Percentiles rank a stretch among this genome's conserved stretches.
These are phyloP conservation scores for Quambalaria eucalypti DNA, from an alignment of 1,284 basidiomycete species.

Conservation along the genomic window DNA sequence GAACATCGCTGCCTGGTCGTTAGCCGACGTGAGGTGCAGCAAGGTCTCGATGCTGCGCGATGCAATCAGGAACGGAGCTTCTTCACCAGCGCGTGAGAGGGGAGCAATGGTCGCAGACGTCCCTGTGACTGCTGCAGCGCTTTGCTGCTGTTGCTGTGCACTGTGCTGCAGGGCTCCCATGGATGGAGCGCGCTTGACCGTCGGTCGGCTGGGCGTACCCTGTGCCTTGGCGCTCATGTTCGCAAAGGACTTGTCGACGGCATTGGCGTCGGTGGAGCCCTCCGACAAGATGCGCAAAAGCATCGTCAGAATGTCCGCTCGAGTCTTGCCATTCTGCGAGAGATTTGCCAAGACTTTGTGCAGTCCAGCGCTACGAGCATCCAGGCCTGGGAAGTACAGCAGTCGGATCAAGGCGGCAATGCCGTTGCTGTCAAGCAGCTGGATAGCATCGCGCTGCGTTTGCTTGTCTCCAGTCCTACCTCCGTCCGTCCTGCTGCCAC, in stretches of 20 bases:
- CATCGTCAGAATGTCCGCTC: slow-evolving; percentile 83
- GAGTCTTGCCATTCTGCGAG: slow-evolving; percentile 86
- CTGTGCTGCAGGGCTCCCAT: background rate
- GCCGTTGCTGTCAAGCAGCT: slow-evolving; percentile 82
- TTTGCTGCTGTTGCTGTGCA: slow-evolving; percentile 3
- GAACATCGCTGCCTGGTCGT: slow-evolving; percentile 35
- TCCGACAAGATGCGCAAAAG: slow-evolving; percentile 87
- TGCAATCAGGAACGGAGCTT: slow-evolving; percentile 44
- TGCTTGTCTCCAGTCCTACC: background rate
- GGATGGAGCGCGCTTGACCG: slow-evolving; percentile 4
- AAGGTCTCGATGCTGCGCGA: slow-evolving; percentile 41
- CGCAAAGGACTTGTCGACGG: slow-evolving; percentile 86
- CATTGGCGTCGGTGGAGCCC: slow-evolving; percentile 79
- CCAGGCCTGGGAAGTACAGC: slow-evolving; percentile 89
- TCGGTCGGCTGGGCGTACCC: slow-evolving; percentile 27
- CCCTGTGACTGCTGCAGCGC: slow-evolving; percentile 12
- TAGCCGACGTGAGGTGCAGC: slow-evolving; percentile 29
- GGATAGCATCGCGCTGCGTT: slow-evolving; percentile 64
- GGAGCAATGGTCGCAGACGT: slow-evolving; percentile 15
- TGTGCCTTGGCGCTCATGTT: slow-evolving; percentile 56
- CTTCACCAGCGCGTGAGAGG: slow-evolving; percentile 41
- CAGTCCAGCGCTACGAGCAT: slow-evolving; percentile 67
- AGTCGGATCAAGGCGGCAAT: slow-evolving; percentile 83
- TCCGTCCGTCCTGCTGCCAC: background rate
- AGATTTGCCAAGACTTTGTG: slow-evolving; percentile 88